Evolutionary conservation across 306 rosid species (phyloP).

Genomic region (Cicer cuneatum): DNA sequence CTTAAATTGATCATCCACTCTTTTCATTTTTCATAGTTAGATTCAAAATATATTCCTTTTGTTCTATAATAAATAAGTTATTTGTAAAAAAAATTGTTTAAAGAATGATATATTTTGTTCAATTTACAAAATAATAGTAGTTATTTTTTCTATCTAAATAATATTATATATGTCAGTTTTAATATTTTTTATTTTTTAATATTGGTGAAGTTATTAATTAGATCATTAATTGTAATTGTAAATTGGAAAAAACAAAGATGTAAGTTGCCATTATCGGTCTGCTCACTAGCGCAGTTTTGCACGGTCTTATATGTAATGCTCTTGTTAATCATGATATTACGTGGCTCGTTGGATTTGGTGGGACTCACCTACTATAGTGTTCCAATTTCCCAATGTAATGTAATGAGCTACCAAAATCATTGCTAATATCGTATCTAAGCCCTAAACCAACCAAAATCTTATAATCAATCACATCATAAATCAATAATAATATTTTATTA

Average conservation of each 20-base stretch:
- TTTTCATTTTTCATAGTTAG: background rate
- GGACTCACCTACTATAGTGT: slow-evolving; percentile 53
- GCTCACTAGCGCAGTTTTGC: slow-evolving; percentile 41
- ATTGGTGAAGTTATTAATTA: too few relatives aligned
- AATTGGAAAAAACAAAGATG: too few relatives aligned
- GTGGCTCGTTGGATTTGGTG: slow-evolving; percentile 87
- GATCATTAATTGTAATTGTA: too few relatives aligned
- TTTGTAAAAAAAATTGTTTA: too few relatives aligned
- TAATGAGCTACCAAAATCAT: background rate
- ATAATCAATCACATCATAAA: slow-evolving; percentile 29
- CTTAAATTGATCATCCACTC: slow-evolving; percentile 44
- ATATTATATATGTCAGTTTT: too few relatives aligned
- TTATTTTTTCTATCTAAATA: too few relatives aligned
- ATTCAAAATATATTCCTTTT: background rate
- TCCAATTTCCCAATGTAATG: slow-evolving; percentile 65
- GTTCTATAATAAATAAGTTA: too few relatives aligned
- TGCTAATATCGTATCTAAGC: slow-evolving; percentile 48
- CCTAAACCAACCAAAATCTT: slow-evolving; percentile 45
- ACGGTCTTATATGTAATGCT: slow-evolving; percentile 47
- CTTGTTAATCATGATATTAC: slow-evolving; percentile 60
- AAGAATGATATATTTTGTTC: too few relatives aligned
- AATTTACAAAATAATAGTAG: too few relatives aligned
- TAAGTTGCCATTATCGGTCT: too few relatives aligned
- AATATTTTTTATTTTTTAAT: too few relatives aligned
- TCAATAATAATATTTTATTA: slow-evolving; percentile 1